phyloP scores from a whole-genome alignment of 139 green algal genomes.

The Volvox africanus region DNA sequence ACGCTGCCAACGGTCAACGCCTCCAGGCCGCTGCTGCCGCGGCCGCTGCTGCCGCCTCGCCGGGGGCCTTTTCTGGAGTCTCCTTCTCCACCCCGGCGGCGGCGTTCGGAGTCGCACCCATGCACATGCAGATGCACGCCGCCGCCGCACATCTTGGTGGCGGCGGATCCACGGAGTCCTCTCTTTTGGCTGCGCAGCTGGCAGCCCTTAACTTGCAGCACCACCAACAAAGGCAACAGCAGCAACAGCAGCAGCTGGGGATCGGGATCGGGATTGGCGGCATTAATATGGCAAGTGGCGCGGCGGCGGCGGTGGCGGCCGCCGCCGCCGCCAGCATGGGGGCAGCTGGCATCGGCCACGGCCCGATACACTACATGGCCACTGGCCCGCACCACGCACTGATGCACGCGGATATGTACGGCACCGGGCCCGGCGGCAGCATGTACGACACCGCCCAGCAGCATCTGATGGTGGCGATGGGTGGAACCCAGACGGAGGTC shows the following conservation, averaged over 20 bases:
- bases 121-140: conserved; percentile 36
- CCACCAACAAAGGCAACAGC: background rate
- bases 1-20: background rate
- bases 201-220: conserved; percentile 33
- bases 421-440: background rate
- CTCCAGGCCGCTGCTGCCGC: conserved; percentile 18
- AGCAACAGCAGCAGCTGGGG: conserved; percentile 12
- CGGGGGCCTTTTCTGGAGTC: background rate
- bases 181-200: conserved; percentile 38
- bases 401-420: conserved; percentile 33
- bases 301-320: background rate
- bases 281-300: conserved; percentile 12
- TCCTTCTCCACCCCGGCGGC: background rate
- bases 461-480: conserved; percentile 27
- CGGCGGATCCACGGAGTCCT: background rate
- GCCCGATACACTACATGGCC: conserved; percentile 14
- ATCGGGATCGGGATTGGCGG: background rate
- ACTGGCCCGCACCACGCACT: background rate
- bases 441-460: conserved; percentile 39
- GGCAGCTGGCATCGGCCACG: conserved; percentile 33
- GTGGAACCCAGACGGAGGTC: conserved; percentile 23
- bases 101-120: background rate
- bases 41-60: background rate
- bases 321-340: conserved; percentile 6
- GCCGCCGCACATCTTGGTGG: background rate